Conservation (phyloP, 2,329 filamentous ascomycete genomes). For the Diaporthe sp. region DNA sequence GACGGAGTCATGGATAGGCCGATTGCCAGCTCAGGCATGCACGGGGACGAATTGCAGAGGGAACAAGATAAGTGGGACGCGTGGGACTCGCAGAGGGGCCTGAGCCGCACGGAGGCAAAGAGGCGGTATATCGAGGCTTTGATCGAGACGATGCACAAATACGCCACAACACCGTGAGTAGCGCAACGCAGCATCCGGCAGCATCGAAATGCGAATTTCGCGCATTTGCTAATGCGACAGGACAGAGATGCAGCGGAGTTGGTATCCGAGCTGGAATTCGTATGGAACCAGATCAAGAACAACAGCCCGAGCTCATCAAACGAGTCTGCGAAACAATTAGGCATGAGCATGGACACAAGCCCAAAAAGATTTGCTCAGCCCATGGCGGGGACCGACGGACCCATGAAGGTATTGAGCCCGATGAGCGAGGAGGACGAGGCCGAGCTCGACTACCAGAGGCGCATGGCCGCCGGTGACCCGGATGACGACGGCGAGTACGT, state of each 20-base stretch:
- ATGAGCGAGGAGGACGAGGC: constrained; percentile 87
- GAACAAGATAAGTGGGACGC: constrained; percentile 88
- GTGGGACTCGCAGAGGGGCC: constrained; percentile 88
- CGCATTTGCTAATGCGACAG: constrained; percentile 20
- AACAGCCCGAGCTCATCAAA: constrained; percentile 77
- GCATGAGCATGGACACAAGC: constrained; percentile 47
- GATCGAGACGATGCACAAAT: constrained; percentile 96
- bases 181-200: background rate
- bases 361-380: constrained; percentile 62
- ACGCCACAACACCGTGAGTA: constrained; percentile 84
- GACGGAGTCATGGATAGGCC: constrained; percentile 94
- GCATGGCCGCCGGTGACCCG: constrained; percentile 56
- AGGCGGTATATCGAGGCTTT: constrained; percentile 92
- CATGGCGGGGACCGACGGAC: constrained; percentile 62
- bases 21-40: constrained; percentile 59
- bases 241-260: constrained; percentile 83
- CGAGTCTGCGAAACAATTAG: constrained; percentile 64
- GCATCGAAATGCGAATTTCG: background rate
- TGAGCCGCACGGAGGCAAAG: constrained; percentile 93
- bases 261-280: constrained; percentile 95
- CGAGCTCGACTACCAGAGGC: constrained; percentile 64
- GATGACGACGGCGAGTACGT: constrained; percentile 54
- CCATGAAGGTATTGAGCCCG: constrained; percentile 81
- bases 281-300: constrained; percentile 97
- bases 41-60: constrained; percentile 66